These are phyloP conservation scores for Suillus ampliporus DNA, from an alignment of 768 basidiomycete genomes.

Conservation along the genomic window DNA sequence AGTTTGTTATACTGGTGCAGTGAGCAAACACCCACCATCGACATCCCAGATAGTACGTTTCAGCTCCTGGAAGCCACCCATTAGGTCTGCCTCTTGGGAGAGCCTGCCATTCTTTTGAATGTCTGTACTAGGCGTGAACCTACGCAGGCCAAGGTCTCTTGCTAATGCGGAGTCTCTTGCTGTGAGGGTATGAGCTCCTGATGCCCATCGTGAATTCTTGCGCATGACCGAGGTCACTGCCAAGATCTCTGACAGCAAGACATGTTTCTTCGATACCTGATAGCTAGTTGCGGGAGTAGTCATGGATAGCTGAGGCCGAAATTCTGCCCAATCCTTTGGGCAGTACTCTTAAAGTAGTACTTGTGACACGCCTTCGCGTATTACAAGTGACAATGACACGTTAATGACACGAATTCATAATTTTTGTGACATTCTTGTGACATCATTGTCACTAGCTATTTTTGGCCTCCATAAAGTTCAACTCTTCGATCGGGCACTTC, in stretches of 20 bases:
- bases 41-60: conserved; percentile 74
- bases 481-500: too few relatives aligned
- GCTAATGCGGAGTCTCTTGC: conserved; percentile 72
- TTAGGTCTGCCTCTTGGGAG: conserved; percentile 81
- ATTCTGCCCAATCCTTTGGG: neutral
- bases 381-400: neutral
- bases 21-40: conserved; percentile 53
- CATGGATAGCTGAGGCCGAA: neutral
- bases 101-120: conserved; percentile 52
- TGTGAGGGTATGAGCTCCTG: conserved; percentile 65
- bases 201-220: conserved; percentile 97
- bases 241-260: conserved; percentile 89
- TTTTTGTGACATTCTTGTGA: neutral
- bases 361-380: neutral
- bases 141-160: conserved; percentile 74
- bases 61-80: conserved; percentile 88
- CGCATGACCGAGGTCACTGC: conserved; percentile 94
- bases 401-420: conserved; percentile 4
- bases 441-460: too few relatives aligned
- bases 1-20: neutral
- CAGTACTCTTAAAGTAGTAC: neutral
- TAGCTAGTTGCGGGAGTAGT: neutral
- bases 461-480: too few relatives aligned
- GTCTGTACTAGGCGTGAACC: conserved; percentile 54
- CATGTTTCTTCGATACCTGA: conserved; percentile 67